These are phyloP conservation scores for Mycosphaerella sp. DNA, from an alignment of 2,329 filamentous ascomycete species.

Conservation along the genomic window DNA sequence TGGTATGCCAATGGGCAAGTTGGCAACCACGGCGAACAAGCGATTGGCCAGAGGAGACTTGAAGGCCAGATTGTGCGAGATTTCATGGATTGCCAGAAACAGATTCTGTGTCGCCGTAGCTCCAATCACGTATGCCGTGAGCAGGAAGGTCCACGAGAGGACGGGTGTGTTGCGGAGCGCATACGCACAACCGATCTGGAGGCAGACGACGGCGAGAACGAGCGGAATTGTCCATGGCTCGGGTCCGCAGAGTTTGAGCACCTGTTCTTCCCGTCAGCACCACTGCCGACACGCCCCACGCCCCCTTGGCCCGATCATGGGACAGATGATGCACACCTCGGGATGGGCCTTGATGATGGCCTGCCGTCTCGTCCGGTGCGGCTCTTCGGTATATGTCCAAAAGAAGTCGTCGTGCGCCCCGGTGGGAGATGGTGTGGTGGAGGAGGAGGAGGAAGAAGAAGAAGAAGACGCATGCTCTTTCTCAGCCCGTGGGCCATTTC, in stretches of 20 bases:
- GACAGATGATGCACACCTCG: constrained; percentile 44
- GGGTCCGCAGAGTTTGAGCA: constrained; percentile 93
- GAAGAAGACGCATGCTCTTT: constrained; percentile 17
- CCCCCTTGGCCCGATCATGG: too few species aligned
- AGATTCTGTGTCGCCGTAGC: constrained; percentile 98
- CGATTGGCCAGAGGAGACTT: constrained; percentile 72
- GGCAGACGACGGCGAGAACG: constrained; percentile 71
- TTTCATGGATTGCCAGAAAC: constrained; percentile 97
- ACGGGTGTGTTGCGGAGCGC: constrained; percentile 70
- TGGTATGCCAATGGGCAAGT: constrained; percentile 89
- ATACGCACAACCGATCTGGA: constrained; percentile 74
- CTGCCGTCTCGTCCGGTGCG: constrained; percentile 80
- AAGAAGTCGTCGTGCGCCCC: constrained; percentile 62
- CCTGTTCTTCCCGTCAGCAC: constrained; percentile 45
- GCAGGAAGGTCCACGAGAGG: constrained; percentile 76
- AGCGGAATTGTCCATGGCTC: constrained; percentile 95
- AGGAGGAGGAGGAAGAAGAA: too few species aligned
- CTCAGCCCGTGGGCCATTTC: constrained; percentile 2
- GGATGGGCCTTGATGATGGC: constrained; percentile 98
- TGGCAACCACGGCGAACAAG: constrained; percentile 84
- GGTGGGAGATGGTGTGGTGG: not conserved
- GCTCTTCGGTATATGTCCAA: constrained; percentile 99
- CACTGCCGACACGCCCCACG: constrained; percentile 42
- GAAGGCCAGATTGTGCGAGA: constrained; percentile 96
- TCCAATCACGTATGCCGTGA: constrained; percentile 82